Evolutionary conservation across 129 eudicot species (phyloP).

Genomic region (Flaveria bidentis): DNA sequence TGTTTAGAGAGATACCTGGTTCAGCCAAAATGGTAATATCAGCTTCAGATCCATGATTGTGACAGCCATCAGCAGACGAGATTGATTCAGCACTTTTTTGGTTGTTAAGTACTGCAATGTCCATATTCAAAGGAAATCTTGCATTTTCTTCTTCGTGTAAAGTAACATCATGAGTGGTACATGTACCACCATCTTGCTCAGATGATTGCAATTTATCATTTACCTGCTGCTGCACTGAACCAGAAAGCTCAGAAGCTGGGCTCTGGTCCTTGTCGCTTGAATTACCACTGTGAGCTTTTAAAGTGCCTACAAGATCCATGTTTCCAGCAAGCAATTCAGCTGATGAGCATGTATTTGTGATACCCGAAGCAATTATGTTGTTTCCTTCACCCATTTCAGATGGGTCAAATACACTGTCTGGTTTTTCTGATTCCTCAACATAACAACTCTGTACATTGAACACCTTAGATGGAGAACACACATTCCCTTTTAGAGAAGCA

Average conservation of each 20-base stretch:
- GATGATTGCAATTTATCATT: constrained; percentile 14
- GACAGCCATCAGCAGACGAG: constrained; percentile 27
- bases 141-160: constrained; percentile 17
- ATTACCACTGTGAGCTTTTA: constrained; percentile 20
- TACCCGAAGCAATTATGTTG: constrained; percentile 19
- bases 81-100: constrained; percentile 33
- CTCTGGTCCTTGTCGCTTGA: constrained; percentile 20
- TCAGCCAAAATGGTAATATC: constrained; percentile 18
- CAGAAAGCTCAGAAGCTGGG: constrained; percentile 17
- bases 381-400: constrained; percentile 34
- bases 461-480: constrained; percentile 22
- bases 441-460: constrained; percentile 8
- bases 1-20: constrained; percentile 8
- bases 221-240: constrained; percentile 15
- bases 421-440: constrained; percentile 25
- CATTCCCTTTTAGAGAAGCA: constrained; percentile 24
- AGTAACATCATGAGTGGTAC: constrained; percentile 28
- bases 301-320: constrained; percentile 18
- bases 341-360: constrained; percentile 25
- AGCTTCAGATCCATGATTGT: constrained; percentile 34
- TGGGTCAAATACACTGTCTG: constrained; percentile 23
- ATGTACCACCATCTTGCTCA: constrained; percentile 24
- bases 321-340: constrained; percentile 36
- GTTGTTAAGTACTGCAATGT: constrained; percentile 28
- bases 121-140: constrained; percentile 29